Evolutionary conservation across 129 eudicot genomes (phyloP).

Genomic region (Smallanthus sonchifolius): DNA sequence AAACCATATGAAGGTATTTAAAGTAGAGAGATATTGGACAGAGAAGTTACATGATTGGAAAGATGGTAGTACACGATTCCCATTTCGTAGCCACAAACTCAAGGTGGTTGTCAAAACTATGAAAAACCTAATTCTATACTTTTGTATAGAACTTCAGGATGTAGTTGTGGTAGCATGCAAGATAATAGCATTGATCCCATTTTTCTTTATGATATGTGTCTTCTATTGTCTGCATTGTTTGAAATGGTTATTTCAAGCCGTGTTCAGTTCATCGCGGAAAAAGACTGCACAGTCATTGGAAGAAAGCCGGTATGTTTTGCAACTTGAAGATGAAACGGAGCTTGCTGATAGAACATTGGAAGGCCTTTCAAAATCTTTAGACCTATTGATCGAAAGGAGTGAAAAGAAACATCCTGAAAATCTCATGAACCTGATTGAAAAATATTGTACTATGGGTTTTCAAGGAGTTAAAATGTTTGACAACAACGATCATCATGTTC

Average conservation of each 20-base stretch:
- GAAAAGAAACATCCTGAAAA: background rate
- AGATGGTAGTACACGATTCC: background rate
- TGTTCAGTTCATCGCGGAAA: background rate
- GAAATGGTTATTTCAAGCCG: background rate
- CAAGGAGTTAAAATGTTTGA: slow-evolving; percentile 9
- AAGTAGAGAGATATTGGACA: background rate
- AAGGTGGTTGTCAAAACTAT: background rate
- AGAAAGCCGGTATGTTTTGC: background rate
- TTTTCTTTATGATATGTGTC: background rate
- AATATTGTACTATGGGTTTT: background rate
- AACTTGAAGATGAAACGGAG: background rate
- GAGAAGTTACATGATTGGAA: background rate
- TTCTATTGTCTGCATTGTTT: slow-evolving; percentile 2
- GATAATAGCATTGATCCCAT: background rate
- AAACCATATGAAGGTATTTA: background rate
- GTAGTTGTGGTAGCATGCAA: slow-evolving; percentile 38
- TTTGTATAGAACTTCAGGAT: background rate
- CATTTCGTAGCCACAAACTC: background rate
- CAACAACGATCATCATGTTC: background rate
- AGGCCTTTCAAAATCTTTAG: background rate
- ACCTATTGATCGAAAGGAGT: background rate
- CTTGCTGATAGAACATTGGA: slow-evolving; percentile 3
- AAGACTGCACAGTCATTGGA: background rate
- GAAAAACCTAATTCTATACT: background rate
- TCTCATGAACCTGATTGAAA: background rate